Evolutionary conservation across 176 grass and related monocot genomes (phyloP), one percentile per base, ranked within the genome.

Genomic region (Puya raimondii): DNA sequence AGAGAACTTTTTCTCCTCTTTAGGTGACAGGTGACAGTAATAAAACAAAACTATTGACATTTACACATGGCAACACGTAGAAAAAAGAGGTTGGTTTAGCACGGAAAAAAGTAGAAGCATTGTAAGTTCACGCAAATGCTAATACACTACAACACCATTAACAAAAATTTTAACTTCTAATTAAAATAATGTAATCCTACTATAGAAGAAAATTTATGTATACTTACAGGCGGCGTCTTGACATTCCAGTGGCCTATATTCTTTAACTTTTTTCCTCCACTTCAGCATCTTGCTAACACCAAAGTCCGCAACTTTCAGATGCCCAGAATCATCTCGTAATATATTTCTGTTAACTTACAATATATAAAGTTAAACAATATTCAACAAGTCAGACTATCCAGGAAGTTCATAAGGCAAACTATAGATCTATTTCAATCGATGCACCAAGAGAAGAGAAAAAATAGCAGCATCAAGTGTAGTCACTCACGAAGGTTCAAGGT

Each of bases 281-380:
- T 92, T 99, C 70, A 88, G 70, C 80, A 88, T 85, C 80, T 93
- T 93, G 80, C 89, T 90, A 47, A 99, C 74, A 71, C 86, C 94
- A 77, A 93, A 97, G 77, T 97, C 89, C 69, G 94, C 94, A 67
- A 97, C 89, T 82, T 99, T 99, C 57, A 99, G 71, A 88, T 93
- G 89, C 47, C 84, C 89, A 67, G 89, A 90, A 81, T 99, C 89
- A 75, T 99, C 94, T 73, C 86, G 86, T 80, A 99, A 72, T 75
- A 99, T 88, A 76, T 99, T 99, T 65, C 94, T 93, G 85, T 90
- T 81, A 68, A 82, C 72, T 93, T 81, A 84, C 69, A 82, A 67
- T 20, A 70, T 16, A 53, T 20, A 61, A 61, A 61, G 56, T 18
- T 16, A 61, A 16, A 4, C 56, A 61, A 18, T 18, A 10, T 61